Evolutionary conservation across 2,329 filamentous ascomycete species (phyloP).

Genomic region (Cyclaneusma minus): DNA sequence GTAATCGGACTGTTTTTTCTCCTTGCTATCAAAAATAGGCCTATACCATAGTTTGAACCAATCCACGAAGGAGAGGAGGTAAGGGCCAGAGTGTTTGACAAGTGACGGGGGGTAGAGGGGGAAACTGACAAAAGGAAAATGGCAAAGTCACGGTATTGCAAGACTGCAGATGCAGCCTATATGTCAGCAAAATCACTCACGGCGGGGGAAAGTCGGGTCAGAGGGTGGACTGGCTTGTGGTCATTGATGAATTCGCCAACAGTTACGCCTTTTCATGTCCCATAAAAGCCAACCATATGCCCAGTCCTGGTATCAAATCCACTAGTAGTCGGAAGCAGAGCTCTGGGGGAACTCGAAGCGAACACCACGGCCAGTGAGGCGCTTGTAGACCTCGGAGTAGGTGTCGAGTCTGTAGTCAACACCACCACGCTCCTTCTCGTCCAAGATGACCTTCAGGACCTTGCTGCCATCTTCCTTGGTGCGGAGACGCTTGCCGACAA

Average conservation of each 20-base stretch:
- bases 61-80: conserved; percentile 30
- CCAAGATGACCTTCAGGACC: conserved; percentile 95
- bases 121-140: no score
- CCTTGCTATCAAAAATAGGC: conserved; percentile 71
- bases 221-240: no score
- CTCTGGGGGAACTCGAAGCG: conserved; percentile 97
- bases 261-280: conserved; percentile 23
- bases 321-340: conserved; percentile 64
- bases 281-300: conserved; percentile 22
- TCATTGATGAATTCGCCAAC: no score
- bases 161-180: no score
- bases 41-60: conserved; percentile 41
- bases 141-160: no score
- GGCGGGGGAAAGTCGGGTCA: no score
- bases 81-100: conserved; percentile 68
- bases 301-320: conserved; percentile 13
- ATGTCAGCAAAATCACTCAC: no score
- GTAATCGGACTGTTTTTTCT: conserved; percentile 46
- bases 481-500: conserved; percentile 95
- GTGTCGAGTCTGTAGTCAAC: conserved; percentile 99
- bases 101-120: no score
- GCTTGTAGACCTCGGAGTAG: conserved; percentile 98
- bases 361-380: conserved; percentile 89
- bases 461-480: conserved; percentile 99
- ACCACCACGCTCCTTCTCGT: conserved; percentile 99